Base-by-base conservation (phyloP, 306 rosid species). In the Inga oerstediana region DNA sequence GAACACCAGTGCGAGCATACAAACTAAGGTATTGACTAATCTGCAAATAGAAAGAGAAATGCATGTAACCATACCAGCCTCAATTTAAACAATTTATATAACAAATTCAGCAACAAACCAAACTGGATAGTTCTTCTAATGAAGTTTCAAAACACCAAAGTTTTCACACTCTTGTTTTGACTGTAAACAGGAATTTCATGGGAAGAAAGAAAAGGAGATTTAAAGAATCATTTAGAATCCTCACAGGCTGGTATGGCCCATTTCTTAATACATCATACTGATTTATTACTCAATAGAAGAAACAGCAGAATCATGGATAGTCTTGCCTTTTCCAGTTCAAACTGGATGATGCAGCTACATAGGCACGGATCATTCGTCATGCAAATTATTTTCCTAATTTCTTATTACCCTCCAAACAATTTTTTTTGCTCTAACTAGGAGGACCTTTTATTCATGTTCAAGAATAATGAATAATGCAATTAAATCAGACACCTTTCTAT, bases 1-100 rank as follows among this genome's bases (percentile, higher is more conserved):
- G 92, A 86, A 87, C 88, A 68, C 98, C 98, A 19, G 90, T 84
- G 62, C 88, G 89, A 86, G 91, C 79, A 82, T 95, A 89, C 91
- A 95, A 87, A 83, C 84, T 84, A 82, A 93, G 88, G 85, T 95
- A 92, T 74, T 95, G 98, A 84, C 81, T 89, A 62, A 95, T 91
- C 98, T 95, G 97, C 89, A 86, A 75, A 72, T 32, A 72, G 46
- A 86, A 83, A 64, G 30, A 72, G 72, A 52, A 43, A 65, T 17
- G 14, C 3, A 1, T 65, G 70, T 79, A 76, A n/a, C 64, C 4
- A 39, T 68, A 64, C 64, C 51, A 83, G 24, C 72, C 37, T 32
- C 58, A 77, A 67, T 37, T 76, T 44, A 64, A 52, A 20, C 27
- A 84, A 46, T 54, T 66, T 34, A 51, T 35, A 65, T 48, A 69